Conservation (phyloP, 2,329 filamentous ascomycete species). For the Botrytis aclada region DNA sequence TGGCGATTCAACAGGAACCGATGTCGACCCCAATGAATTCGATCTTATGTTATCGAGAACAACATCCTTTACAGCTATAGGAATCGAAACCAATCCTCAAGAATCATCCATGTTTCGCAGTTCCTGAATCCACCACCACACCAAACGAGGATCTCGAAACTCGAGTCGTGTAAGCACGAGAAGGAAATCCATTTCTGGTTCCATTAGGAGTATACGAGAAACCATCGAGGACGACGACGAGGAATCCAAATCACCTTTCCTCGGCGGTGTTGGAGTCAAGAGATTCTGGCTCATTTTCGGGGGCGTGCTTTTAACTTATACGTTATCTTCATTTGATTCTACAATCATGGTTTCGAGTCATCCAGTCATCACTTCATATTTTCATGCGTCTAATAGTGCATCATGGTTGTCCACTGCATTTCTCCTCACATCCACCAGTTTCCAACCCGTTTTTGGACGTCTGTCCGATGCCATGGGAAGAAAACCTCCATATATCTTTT, state of each 20-base stretch:
- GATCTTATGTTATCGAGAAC: constrained; percentile 33
- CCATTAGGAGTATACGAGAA: constrained; percentile 22
- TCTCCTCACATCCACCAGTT: constrained; percentile 70
- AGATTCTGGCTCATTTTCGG: constrained; percentile 61
- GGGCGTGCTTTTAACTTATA: constrained; percentile 56
- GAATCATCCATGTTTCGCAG: constrained; percentile 36
- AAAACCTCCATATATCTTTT: constrained; percentile 62
- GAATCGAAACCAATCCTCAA: constrained; percentile 34
- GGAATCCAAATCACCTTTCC: constrained; percentile 33
- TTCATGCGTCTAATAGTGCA: constrained; percentile 71
- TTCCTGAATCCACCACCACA: constrained; percentile 30
- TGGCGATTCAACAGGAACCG: constrained; percentile 41
- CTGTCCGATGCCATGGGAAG: constrained; percentile 72
- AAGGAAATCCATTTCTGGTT: constrained; percentile 28
- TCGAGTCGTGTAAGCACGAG: constrained; percentile 26
- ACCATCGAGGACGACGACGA: constrained; percentile 20
- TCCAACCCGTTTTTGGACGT: constrained; percentile 72
- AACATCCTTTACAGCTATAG: constrained; percentile 32
- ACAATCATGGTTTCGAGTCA: constrained; percentile 81
- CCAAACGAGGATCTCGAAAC: constrained; percentile 21
- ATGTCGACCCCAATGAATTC: constrained; percentile 36
- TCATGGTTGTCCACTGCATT: constrained; percentile 83
- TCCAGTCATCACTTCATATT: constrained; percentile 78
- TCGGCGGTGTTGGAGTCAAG: constrained; percentile 46
- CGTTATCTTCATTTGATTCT: constrained; percentile 66